A percentile compares a stretch with the other conserved stretches of the same genome.
Conservation (phyloP, 2,329 filamentous ascomycete species). For the Microdochium paspali region DNA sequence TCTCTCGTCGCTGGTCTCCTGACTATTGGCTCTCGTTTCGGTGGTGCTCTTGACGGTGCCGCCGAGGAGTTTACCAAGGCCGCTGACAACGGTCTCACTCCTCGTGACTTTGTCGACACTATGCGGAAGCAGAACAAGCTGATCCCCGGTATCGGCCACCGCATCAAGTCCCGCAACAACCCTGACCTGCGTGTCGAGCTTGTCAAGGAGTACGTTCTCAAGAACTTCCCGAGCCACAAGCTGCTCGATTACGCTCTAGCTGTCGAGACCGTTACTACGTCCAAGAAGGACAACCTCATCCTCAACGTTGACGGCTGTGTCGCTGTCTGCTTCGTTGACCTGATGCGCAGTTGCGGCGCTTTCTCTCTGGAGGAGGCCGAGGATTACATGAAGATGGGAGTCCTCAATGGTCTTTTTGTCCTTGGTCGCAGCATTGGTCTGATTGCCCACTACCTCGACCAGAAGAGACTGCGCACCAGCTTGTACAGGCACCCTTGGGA, state of each 20-base stretch:
- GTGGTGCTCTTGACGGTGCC: conserved; percentile 94
- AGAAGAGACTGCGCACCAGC: conserved; percentile 97
- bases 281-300: conserved; percentile 99
- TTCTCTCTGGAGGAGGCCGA: conserved; percentile 95
- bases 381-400: conserved; percentile 98
- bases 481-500: conserved; percentile 99
- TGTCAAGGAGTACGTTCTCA: conserved; percentile 96
- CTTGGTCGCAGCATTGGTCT: conserved; percentile 95
- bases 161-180: conserved; percentile 99
- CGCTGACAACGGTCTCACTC: conserved; percentile 95
- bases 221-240: conserved; percentile 97
- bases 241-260: conserved; percentile 97
- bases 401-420: conserved; percentile 98
- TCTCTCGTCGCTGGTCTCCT: conserved; percentile 92
- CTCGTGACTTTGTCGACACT: conserved; percentile 95
- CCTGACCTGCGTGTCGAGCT: conserved; percentile 98
- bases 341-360: conserved; percentile 94
- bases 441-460: conserved; percentile 98
- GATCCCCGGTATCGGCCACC: conserved; percentile 97
- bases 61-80: conserved; percentile 98
- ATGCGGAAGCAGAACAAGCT: conserved; percentile 99
- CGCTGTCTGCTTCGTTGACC: conserved; percentile 96
- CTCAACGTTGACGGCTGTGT: conserved; percentile 98
- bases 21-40: conserved; percentile 96
- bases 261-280: conserved; percentile 95